Evolutionary conservation across 2,329 filamentous ascomycete species (phyloP).

Genomic region (Nemania sp.): DNA sequence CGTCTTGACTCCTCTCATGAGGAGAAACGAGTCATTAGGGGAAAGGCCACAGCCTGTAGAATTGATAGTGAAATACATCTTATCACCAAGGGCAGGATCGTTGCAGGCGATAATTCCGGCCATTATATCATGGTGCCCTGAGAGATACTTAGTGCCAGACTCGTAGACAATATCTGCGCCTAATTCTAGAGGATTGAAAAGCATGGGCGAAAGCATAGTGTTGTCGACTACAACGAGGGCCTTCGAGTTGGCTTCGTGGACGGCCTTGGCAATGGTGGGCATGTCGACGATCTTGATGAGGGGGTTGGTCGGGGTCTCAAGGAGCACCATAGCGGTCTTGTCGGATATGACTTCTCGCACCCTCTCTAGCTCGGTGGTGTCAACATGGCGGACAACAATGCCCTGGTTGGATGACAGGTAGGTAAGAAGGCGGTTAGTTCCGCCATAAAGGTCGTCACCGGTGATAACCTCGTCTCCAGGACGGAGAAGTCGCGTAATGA

Average conservation of each 20-base stretch:
- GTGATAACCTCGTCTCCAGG: constrained; percentile 98
- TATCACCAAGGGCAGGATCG: constrained; percentile 82
- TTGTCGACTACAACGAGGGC: constrained; percentile 95
- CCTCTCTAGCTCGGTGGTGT: constrained; percentile 83
- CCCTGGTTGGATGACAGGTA: constrained; percentile 90
- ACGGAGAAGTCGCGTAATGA: constrained; percentile 89
- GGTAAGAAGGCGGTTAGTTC: constrained; percentile 91
- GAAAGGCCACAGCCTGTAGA: constrained; percentile 92
- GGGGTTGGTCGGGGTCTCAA: constrained; percentile 97
- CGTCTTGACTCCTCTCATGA: constrained; percentile 96
- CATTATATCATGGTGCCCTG: constrained; percentile 99
- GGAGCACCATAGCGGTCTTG: constrained; percentile 94
- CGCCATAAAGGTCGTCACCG: constrained; percentile 96
- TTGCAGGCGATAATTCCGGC: constrained; percentile 96
- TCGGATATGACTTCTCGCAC: constrained; percentile 76
- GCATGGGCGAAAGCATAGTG: constrained; percentile 97
- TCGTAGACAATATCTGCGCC: constrained; percentile 98
- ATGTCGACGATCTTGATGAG: constrained; percentile 98
- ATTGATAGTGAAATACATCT: constrained; percentile 97
- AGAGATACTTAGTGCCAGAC: constrained; percentile 97
- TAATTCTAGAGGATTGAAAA: constrained; percentile 92
- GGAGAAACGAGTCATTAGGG: constrained; percentile 94
- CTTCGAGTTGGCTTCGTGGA: constrained; percentile 81
- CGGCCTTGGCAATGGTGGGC: constrained; percentile 77
- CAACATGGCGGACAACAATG: constrained; percentile 95